Evolutionary conservation across 2,329 filamentous ascomycete genomes (phyloP), one percentile per base, ranked within the genome.

Genomic region (Cryphonectria japonica): DNA sequence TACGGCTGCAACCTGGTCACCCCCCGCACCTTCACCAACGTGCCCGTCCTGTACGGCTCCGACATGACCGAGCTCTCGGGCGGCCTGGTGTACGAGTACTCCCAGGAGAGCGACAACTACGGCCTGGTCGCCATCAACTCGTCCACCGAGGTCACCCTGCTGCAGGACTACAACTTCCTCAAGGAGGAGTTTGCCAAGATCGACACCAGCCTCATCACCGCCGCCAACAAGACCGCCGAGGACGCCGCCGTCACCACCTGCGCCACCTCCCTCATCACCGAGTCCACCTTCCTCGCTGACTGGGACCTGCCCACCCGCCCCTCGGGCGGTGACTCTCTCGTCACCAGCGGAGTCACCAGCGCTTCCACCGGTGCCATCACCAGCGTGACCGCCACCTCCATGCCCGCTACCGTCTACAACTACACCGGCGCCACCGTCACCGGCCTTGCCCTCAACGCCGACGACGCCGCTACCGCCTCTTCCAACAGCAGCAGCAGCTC

Each of bases 41-140:
- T 93, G 7, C 85, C 84, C 61, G 84, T 90, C 71, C 88, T 94
- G 72, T 94, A 93, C 79, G 87, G 91, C 62, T 77, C 84, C 34
- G 77, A 92, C 71, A 93, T 94, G 90, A 89, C 82, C 22, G 79
- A 83, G 13, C 83, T 87, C 66, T 88, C 94, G 61, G 92, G 92
- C 73, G 92, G 91, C 74, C 85, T 94, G 43, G 91, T 93, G 50
- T 94, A 94, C 82, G 91, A 94, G 79, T 94, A 87, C 80, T 89
- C 89, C 0, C 85, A 93, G 80, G 92, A 93, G 78, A 80, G 83
- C 62, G 89, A 90, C 78, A 81, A 88, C 77, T 89, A 85, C 72
- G 88, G 88, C 65, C 83, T 93, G 19, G 89, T 92, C 32, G 65
- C 85, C 71, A 79, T 92, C 75, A 87, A 88, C 75, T 81, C 79